phyloP scores from a whole-genome alignment of 2,329 filamentous ascomycete genomes.

The Plenodomus biglobosus region DNA sequence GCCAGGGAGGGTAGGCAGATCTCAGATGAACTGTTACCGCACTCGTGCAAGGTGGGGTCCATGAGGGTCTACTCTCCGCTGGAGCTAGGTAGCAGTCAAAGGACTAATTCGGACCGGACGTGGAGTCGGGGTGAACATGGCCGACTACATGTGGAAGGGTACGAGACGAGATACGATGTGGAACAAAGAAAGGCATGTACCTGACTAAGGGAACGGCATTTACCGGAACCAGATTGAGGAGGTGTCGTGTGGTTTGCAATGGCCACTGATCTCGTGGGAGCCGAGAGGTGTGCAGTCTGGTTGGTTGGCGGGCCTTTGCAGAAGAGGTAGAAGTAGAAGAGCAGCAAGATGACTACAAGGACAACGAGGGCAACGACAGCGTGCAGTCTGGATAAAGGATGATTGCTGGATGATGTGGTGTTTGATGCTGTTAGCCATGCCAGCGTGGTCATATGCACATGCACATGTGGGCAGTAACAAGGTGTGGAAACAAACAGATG shows the following conservation, averaged over 20 bases:
- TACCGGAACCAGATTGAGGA: constrained; percentile 3
- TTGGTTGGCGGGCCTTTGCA: constrained; percentile 27
- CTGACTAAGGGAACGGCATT: background rate
- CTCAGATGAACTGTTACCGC: constrained; percentile 1
- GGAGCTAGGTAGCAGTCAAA: background rate
- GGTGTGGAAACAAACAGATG: constrained; percentile 28
- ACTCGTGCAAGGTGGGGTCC: constrained; percentile 6
- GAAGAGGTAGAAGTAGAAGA: constrained; percentile 18
- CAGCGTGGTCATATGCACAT: constrained; percentile 20
- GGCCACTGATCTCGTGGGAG: constrained; percentile 3
- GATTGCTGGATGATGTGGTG: background rate
- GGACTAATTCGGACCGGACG: background rate
- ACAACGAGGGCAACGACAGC: no score
- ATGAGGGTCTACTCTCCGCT: background rate
- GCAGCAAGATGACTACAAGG: no score
- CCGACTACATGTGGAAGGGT: background rate
- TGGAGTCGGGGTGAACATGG: background rate
- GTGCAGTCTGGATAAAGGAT: background rate
- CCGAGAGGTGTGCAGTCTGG: constrained; percentile 13
- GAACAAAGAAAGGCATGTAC: background rate
- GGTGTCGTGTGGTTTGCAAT: constrained; percentile 17
- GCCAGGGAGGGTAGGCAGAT: constrained; percentile 5
- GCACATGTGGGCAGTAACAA: constrained; percentile 23
- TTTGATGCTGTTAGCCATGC: constrained; percentile 18
- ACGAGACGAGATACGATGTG: background rate